phyloP scores from a whole-genome alignment of 1,284 basidiomycete species.

The Sphagnurus paluster region DNA sequence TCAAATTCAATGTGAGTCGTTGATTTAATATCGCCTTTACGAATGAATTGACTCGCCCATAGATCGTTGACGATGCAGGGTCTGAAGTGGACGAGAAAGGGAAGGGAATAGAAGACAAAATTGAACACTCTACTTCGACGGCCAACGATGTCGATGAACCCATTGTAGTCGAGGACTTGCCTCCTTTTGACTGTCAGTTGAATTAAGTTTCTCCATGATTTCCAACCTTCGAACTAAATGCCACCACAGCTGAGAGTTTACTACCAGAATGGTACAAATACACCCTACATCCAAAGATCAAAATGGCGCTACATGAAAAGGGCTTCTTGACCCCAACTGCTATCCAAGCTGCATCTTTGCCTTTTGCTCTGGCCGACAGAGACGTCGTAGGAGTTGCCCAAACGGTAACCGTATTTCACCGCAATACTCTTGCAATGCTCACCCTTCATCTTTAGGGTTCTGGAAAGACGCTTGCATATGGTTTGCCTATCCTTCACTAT shows the following conservation, averaged over 20 bases:
- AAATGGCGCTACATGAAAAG: conserved; percentile 68
- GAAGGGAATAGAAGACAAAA: too few relatives aligned
- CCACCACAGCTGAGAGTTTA: conserved; percentile 44
- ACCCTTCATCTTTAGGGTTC: conserved; percentile 63
- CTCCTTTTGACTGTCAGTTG: conserved; percentile 38
- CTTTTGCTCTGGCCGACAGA: conserved; percentile 60
- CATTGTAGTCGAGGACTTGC: conserved; percentile 9
- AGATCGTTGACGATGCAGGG: conserved; percentile 22
- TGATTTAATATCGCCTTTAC: neutral
- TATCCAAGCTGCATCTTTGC: conserved; percentile 83
- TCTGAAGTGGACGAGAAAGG: neutral
- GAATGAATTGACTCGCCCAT: neutral
- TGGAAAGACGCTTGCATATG: conserved; percentile 96
- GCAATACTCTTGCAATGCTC: neutral
- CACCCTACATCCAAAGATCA: conserved; percentile 66
- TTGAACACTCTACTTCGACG: too few relatives aligned
- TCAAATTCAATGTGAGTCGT: conserved; percentile 63
- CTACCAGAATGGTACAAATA: conserved; percentile 74
- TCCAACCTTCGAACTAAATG: conserved; percentile 4
- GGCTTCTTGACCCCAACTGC: conserved; percentile 82
- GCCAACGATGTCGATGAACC: too few relatives aligned
- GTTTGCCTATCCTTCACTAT: conserved; percentile 83
- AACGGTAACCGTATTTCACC: conserved; percentile 58
- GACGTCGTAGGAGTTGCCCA: conserved; percentile 92
- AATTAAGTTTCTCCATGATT: conserved; percentile 19